Evolutionary conservation across 2,329 filamentous ascomycete species (phyloP).

Genomic region (Hymenotorrendiella dingleyae): DNA sequence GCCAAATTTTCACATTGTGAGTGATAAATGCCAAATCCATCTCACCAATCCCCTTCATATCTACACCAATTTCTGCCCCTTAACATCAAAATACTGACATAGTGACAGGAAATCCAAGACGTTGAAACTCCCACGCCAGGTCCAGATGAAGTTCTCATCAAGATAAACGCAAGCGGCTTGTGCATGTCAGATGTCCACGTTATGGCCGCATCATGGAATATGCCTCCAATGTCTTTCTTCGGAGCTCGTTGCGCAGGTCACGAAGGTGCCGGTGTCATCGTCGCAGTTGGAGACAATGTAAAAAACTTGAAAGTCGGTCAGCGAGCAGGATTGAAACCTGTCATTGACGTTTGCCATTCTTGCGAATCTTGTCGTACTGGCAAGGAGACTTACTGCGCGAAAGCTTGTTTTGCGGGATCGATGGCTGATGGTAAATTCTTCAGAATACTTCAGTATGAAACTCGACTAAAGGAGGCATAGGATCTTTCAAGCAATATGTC

Average conservation of each 20-base stretch:
- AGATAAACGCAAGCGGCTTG: slow-evolving; percentile 51
- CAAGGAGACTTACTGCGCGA: slow-evolving; percentile 46
- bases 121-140: slow-evolving; percentile 6
- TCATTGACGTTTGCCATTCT: slow-evolving; percentile 44
- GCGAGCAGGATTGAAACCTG: slow-evolving; percentile 45
- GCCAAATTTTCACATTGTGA: slow-evolving; percentile 1
- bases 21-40: too few relatives aligned
- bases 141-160: slow-evolving; percentile 47
- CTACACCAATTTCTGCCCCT: background rate
- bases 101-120: slow-evolving; percentile 1
- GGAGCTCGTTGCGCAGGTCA: slow-evolving; percentile 44
- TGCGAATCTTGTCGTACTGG: slow-evolving; percentile 46
- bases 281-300: slow-evolving; percentile 48
- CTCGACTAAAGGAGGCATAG: slow-evolving; percentile 16
- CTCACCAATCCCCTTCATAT: background rate
- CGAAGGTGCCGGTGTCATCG: slow-evolving; percentile 52
- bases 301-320: slow-evolving; percentile 48
- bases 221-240: slow-evolving; percentile 40
- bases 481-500: slow-evolving; percentile 56
- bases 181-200: slow-evolving; percentile 53
- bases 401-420: slow-evolving; percentile 41
- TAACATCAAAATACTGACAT: too few relatives aligned
- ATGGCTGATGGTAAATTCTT: slow-evolving; percentile 28
- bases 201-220: slow-evolving; percentile 47
- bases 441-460: background rate